Percentiles rank a stretch among this genome's conserved stretches.
Conservation (phyloP, 2,329 filamentous ascomycete species). For the Talaromyces sp. region DNA sequence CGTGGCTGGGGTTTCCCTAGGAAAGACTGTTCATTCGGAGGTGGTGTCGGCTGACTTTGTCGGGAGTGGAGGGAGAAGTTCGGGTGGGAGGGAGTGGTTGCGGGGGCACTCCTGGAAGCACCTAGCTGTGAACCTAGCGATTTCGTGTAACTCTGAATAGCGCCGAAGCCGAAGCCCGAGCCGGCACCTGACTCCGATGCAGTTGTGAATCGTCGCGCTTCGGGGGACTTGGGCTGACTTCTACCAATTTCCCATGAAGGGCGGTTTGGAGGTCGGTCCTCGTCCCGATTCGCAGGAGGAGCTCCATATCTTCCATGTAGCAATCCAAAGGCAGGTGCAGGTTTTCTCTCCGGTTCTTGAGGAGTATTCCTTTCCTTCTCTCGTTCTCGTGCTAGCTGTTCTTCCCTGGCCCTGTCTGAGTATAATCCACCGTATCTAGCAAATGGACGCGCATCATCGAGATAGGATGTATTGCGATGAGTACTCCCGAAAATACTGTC, state of each 20-base stretch:
- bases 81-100: conserved; percentile 7
- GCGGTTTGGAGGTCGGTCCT: conserved; percentile 27
- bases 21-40: conserved; percentile 35
- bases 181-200: conserved; percentile 29
- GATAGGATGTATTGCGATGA: conserved; percentile 29
- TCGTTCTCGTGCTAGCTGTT: conserved; percentile 31
- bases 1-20: conserved; percentile 31
- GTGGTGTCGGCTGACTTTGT: conserved; percentile 33
- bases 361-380: conserved; percentile 34
- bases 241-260: conserved; percentile 37
- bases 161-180: conserved; percentile 38
- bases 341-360: conserved; percentile 33
- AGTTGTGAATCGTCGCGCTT: conserved; percentile 33
- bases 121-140: conserved; percentile 39
- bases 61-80: conserved; percentile 31
- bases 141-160: conserved; percentile 42
- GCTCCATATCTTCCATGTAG: conserved; percentile 30
- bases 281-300: conserved; percentile 34
- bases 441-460: conserved; percentile 32
- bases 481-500: conserved; percentile 25
- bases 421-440: conserved; percentile 33
- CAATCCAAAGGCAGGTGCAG: conserved; percentile 21
- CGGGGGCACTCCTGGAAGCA: conserved; percentile 30
- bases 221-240: conserved; percentile 39
- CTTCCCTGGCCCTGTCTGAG: conserved; percentile 35